Evolutionary conservation across 208 protist species (phyloP).

Genomic region (Porcisia hertigi): DNA sequence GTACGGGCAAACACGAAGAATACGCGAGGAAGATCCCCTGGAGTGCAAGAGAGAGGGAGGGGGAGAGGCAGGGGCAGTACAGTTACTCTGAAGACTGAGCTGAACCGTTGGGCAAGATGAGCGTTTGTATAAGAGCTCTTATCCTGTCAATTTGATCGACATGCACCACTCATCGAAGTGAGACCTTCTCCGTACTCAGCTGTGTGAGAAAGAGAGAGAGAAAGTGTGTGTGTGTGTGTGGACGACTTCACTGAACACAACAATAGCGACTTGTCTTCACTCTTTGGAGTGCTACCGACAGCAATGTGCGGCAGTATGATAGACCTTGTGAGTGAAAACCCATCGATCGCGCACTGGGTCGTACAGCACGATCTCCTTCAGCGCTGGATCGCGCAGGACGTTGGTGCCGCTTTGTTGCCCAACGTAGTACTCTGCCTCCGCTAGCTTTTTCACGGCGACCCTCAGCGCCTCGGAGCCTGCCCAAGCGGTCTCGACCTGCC

Average conservation of each 20-base stretch:
- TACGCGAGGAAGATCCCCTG: no score
- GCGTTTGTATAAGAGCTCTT: no score
- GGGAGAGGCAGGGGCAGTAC: not conserved
- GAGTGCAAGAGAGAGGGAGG: no score
- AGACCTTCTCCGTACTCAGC: no score
- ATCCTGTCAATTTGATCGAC: not conserved
- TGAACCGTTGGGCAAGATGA: no score
- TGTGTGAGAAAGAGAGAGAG: no score
- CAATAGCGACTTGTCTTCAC: not conserved
- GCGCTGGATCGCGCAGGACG: constrained; percentile 41
- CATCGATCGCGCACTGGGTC: constrained; percentile 75
- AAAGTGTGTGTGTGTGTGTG: not conserved
- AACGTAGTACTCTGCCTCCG: constrained; percentile 53
- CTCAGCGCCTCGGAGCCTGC: constrained; percentile 30
- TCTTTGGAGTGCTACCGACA: constrained; percentile 30
- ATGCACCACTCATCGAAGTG: not conserved
- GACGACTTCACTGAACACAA: not conserved
- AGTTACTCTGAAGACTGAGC: not conserved
- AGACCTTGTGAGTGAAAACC: constrained; percentile 68
- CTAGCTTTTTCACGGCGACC: constrained; percentile 53
- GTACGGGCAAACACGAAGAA: no score
- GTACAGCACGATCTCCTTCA: constrained; percentile 80
- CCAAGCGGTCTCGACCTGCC: constrained; percentile 51
- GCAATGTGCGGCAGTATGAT: constrained; percentile 66
- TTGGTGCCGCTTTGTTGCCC: constrained; percentile 52